Conservation (phyloP, 75 land plant species). For the Picea glauca region DNA sequence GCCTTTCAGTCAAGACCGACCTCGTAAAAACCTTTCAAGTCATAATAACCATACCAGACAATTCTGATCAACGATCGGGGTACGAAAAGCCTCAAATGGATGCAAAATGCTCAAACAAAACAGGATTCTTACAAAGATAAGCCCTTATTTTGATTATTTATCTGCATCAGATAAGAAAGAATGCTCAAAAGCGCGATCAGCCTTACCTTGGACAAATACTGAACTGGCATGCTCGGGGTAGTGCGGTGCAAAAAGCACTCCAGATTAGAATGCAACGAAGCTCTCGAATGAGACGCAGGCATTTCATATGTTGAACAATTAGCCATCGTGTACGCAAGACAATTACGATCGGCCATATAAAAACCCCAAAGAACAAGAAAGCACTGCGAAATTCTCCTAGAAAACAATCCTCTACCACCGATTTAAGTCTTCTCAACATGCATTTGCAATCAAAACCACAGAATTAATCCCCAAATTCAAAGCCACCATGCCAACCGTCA, state of each 20-base stretch:
- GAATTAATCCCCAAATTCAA: too few species aligned
- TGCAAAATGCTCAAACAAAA: background rate
- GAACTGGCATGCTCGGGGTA: slow-evolving; percentile 22
- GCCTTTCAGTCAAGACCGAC: too few species aligned
- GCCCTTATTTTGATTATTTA: background rate
- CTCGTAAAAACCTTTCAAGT: too few species aligned
- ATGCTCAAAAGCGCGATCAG: too few species aligned
- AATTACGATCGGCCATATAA: background rate
- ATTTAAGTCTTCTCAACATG: background rate
- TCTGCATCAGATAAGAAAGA: background rate
- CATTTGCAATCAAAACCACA: background rate
- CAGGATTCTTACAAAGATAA: background rate
- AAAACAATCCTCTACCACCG: background rate
- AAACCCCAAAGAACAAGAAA: background rate
- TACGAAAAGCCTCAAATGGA: background rate
- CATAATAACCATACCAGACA: too few species aligned
- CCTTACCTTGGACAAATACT: slow-evolving; percentile 36
- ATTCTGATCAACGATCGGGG: too few species aligned
- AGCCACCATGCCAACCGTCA: background rate
- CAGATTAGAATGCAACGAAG: slow-evolving; percentile 19
- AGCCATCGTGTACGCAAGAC: background rate
- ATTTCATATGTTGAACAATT: background rate
- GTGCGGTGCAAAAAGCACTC: slow-evolving; percentile 27
- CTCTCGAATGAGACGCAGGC: background rate
- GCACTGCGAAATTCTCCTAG: background rate